These are phyloP conservation scores for Tothia fuscella DNA, from an alignment of 2,329 filamentous ascomycete genomes.

Conservation along the genomic window DNA sequence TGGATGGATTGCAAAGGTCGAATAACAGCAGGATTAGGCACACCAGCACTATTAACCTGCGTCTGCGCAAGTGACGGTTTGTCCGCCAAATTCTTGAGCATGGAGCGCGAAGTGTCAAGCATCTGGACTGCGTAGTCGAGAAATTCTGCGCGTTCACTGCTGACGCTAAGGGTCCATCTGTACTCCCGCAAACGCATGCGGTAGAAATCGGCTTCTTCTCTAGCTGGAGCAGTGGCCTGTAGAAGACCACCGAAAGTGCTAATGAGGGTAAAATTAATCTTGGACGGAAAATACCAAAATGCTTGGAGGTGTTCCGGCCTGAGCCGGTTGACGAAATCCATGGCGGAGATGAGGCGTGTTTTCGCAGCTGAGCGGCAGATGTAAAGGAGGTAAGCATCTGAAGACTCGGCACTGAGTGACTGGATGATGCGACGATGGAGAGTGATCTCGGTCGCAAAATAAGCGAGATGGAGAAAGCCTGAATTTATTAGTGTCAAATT, in stretches of 20 bases:
- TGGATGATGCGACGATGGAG: constrained; percentile 31
- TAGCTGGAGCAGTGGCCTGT: constrained; percentile 76
- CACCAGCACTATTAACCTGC: constrained; percentile 26
- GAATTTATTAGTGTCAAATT: constrained; percentile 8
- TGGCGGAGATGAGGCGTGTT: constrained; percentile 83
- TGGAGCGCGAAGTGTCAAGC: constrained; percentile 31
- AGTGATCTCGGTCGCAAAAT: constrained; percentile 89
- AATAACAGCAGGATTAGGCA: constrained; percentile 15
- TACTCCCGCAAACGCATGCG: constrained; percentile 76
- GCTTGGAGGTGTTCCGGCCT: constrained; percentile 75
- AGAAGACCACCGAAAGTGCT: constrained; percentile 86
- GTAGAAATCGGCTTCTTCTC: constrained; percentile 90
- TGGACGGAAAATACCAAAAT: constrained; percentile 85
- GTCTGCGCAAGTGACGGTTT: constrained; percentile 28
- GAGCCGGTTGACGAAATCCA: constrained; percentile 94
- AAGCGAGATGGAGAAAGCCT: constrained; percentile 72
- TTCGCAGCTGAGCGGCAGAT: constrained; percentile 92
- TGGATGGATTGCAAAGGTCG: neutral
- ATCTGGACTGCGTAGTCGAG: constrained; percentile 33
- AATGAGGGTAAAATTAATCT: constrained; percentile 87
- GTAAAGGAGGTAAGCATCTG: constrained; percentile 71
- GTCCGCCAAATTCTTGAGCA: constrained; percentile 33
- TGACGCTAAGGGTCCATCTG: constrained; percentile 84
- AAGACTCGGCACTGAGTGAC: constrained; percentile 5
- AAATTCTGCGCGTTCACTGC: constrained; percentile 54